phyloP scores from a whole-genome alignment of 2,329 filamentous ascomycete genomes.

The Pleochaeta shiraiana region DNA sequence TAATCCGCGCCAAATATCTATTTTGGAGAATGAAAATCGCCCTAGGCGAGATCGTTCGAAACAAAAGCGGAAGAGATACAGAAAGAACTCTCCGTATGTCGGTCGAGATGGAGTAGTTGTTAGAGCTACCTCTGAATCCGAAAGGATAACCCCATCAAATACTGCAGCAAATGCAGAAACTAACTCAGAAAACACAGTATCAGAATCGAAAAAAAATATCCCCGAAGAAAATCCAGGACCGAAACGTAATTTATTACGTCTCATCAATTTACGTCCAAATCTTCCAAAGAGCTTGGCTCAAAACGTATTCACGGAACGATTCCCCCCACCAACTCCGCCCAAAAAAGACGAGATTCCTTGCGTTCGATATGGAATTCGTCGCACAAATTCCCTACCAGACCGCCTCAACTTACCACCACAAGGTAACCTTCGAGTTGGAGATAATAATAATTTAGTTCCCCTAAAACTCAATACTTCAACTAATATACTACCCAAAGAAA shows the following conservation, averaged over 20 bases:
- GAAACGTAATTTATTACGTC: conserved; percentile 30
- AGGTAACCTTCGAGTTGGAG: conserved; percentile 5
- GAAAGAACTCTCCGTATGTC: too few species aligned
- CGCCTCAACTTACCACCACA: conserved; percentile 28
- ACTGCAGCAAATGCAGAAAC: too few species aligned
- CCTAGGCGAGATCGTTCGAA: too few species aligned
- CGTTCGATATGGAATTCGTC: conserved; percentile 41
- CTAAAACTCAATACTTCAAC: conserved; percentile 11
- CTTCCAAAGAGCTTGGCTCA: conserved; percentile 46
- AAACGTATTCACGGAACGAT: conserved; percentile 37
- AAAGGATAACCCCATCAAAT: too few species aligned
- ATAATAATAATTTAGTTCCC: conserved; percentile 3
- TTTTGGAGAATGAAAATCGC: too few species aligned
- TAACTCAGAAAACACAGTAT: not conserved
- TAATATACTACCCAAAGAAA: conserved; percentile 8
- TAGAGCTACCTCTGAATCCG: too few species aligned
- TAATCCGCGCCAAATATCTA: too few species aligned
- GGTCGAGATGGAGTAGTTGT: too few species aligned
- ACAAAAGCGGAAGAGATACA: too few species aligned
- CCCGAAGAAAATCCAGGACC: not conserved
- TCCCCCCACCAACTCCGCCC: conserved; percentile 11
- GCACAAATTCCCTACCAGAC: conserved; percentile 54
- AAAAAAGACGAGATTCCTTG: conserved; percentile 27
- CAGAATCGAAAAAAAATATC: not conserved
- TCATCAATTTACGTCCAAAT: conserved; percentile 33